Conservation (phyloP, 2,329 filamentous ascomycete genomes). For the Ophiostoma ips region DNA sequence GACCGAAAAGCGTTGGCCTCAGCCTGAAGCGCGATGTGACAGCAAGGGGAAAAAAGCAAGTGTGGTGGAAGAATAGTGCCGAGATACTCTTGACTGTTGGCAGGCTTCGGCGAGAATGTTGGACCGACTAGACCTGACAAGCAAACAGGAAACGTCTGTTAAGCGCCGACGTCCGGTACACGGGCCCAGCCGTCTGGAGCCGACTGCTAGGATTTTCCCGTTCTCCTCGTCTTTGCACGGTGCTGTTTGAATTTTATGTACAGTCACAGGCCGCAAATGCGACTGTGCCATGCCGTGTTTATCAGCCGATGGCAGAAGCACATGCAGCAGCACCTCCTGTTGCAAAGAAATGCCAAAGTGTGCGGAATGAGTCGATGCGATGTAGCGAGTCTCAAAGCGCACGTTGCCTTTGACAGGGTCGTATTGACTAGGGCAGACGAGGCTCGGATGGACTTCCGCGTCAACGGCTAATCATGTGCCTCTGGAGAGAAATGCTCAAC, state of each 20-base stretch:
- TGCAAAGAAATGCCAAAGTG: too few species aligned
- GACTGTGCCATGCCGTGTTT: background rate
- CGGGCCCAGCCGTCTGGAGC: slow-evolving; percentile 12
- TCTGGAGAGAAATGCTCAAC: too few species aligned
- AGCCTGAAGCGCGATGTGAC: too few species aligned
- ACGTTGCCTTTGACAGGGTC: background rate
- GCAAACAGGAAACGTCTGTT: slow-evolving; percentile 9
- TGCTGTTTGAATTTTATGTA: background rate
- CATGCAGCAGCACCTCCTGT: background rate
- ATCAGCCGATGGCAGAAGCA: background rate
- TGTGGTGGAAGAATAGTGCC: too few species aligned
- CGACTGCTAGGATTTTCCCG: slow-evolving; percentile 7
- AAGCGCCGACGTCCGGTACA: slow-evolving; percentile 10
- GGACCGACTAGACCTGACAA: slow-evolving; percentile 8
- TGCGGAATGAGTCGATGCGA: too few species aligned
- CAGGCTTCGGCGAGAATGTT: slow-evolving; percentile 9
- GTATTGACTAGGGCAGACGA: background rate
- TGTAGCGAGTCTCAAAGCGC: too few species aligned
- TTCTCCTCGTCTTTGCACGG: background rate
- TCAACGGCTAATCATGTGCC: slow-evolving; percentile 9
- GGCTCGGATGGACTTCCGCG: slow-evolving; percentile 2
- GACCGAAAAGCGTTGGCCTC: too few species aligned
- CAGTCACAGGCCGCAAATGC: background rate
- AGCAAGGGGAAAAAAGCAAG: background rate
- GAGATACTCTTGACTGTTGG: background rate